Conservation (phyloP, 305 asterid genomes). For the Fraxinus platypoda region DNA sequence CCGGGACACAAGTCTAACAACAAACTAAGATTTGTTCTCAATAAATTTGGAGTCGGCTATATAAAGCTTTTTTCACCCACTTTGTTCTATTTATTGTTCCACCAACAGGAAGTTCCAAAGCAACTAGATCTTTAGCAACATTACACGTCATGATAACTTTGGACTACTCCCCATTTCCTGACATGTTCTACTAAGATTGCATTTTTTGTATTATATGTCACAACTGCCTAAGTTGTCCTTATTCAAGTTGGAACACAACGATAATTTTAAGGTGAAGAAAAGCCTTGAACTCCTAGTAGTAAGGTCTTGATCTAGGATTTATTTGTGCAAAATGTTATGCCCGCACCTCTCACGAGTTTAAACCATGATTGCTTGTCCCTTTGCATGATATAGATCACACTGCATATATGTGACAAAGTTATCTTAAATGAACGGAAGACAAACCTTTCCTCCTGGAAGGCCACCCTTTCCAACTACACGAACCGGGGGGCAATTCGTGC, state of each 20-base stretch:
- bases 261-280: neutral
- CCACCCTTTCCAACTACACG: constrained; percentile 93
- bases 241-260: neutral
- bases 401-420: neutral
- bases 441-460: constrained; percentile 96
- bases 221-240: neutral
- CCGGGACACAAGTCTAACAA: neutral
- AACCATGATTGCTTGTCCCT: neutral
- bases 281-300: neutral
- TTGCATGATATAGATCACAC: neutral
- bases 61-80: neutral
- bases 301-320: neutral
- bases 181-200: neutral
- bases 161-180: neutral
- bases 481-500: constrained; percentile 94
- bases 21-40: neutral
- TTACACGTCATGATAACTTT: neutral
- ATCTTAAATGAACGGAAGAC: constrained; percentile 20
- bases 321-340: neutral
- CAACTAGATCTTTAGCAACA: neutral
- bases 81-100: neutral
- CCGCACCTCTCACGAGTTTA: neutral
- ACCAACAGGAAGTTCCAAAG: neutral
- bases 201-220: neutral
- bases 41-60: neutral